Conservation (phyloP, 139 green algal genomes). For the Closterium sp. region DNA sequence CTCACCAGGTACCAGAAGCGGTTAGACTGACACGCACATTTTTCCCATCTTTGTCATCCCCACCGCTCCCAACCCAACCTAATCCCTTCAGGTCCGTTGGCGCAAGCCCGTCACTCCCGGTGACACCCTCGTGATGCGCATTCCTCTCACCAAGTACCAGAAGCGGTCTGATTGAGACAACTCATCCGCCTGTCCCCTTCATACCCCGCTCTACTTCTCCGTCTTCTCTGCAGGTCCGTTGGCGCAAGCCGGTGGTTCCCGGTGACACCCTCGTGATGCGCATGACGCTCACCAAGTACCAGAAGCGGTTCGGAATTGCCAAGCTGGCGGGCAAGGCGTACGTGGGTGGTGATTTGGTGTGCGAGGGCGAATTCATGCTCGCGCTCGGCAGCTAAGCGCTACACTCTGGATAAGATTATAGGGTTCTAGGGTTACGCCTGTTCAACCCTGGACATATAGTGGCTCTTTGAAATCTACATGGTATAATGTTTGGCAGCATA, state of each 20-base stretch:
- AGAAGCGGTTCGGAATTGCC: constrained; percentile 95
- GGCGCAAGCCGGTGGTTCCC: constrained; percentile 90
- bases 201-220: too few relatives aligned
- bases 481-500: too few relatives aligned
- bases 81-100: constrained; percentile 65
- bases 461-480: too few relatives aligned
- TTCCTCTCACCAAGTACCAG: constrained; percentile 92
- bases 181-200: too few relatives aligned
- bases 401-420: too few relatives aligned
- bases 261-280: constrained; percentile 91
- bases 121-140: constrained; percentile 87
- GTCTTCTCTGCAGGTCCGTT: constrained; percentile 64
- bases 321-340: constrained; percentile 92
- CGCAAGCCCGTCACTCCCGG: constrained; percentile 88
- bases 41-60: too few relatives aligned
- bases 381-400: constrained; percentile 23
- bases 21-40: constrained; percentile 61
- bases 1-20: constrained; percentile 96
- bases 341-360: constrained; percentile 86
- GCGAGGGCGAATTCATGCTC: constrained; percentile 94
- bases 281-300: constrained; percentile 94
- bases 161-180: constrained; percentile 89
- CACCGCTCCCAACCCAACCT: too few relatives aligned
- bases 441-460: too few relatives aligned
- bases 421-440: too few relatives aligned